Evolutionary conservation across 2,329 filamentous ascomycete species (phyloP).

Genomic region (Hymenoscyphus albidus): DNA sequence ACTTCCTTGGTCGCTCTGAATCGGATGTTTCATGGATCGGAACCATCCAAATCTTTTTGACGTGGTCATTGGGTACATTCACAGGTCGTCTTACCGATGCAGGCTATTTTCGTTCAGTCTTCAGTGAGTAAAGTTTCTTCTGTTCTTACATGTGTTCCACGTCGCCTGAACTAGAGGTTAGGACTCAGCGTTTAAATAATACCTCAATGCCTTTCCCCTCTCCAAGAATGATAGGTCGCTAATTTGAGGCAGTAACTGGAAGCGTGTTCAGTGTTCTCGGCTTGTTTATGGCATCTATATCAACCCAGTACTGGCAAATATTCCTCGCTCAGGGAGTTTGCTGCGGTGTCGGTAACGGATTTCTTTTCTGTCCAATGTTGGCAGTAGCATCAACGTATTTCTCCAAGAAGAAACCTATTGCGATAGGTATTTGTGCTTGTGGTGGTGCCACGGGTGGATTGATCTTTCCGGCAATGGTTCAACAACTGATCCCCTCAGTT

Average conservation of each 20-base stretch:
- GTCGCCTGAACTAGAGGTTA: no score
- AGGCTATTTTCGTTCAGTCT: conserved; percentile 38
- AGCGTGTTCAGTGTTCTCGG: conserved; percentile 29
- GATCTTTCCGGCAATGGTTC: conserved; percentile 43
- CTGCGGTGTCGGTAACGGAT: conserved; percentile 41
- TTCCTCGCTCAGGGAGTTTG: conserved; percentile 43
- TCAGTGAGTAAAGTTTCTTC: conserved; percentile 15
- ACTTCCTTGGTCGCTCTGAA: conserved; percentile 29
- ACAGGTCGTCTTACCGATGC: conserved; percentile 29
- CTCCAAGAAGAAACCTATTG: conserved; percentile 37
- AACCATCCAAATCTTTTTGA: conserved; percentile 37
- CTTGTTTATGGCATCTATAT: conserved; percentile 40
- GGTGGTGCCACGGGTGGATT: conserved; percentile 42
- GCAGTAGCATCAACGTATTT: conserved; percentile 43
- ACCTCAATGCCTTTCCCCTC: conserved; percentile 12
- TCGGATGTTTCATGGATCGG: conserved; percentile 43
- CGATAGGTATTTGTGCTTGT: conserved; percentile 37
- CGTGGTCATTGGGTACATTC: conserved; percentile 39
- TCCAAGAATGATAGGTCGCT: background rate
- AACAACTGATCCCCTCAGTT: conserved; percentile 39
- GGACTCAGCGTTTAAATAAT: no score
- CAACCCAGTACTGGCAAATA: conserved; percentile 41
- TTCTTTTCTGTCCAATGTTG: conserved; percentile 40
- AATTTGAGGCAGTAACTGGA: background rate
- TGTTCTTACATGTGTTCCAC: conserved; percentile 27